Evolutionary conservation across 768 basidiomycete species (phyloP).

Genomic region (Rhizopogon vinicolor): DNA sequence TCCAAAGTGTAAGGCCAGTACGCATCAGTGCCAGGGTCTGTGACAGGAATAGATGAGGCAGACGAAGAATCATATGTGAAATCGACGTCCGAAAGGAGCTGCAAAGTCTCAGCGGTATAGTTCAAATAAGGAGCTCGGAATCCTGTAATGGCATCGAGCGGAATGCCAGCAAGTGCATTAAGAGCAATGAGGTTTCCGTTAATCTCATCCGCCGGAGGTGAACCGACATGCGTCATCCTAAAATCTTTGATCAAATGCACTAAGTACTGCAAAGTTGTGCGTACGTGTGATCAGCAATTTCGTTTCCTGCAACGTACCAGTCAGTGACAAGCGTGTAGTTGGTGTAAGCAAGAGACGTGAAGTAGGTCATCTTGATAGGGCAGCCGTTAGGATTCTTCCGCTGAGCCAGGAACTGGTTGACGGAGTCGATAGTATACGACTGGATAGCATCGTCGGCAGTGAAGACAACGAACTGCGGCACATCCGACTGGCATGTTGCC

Average conservation of each 20-base stretch:
- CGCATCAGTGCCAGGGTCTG: slow-evolving; percentile 62
- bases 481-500: slow-evolving; percentile 39
- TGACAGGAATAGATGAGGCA: slow-evolving; percentile 59
- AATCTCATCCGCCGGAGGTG: slow-evolving; percentile 59
- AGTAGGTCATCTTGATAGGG: slow-evolving; percentile 73
- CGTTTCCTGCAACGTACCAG: slow-evolving; percentile 80
- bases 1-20: slow-evolving; percentile 85
- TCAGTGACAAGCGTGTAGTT: slow-evolving; percentile 76
- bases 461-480: slow-evolving; percentile 67
- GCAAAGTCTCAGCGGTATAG: slow-evolving; percentile 59
- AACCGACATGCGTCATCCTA: slow-evolving; percentile 69
- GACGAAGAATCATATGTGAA: slow-evolving; percentile 74
- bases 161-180: slow-evolving; percentile 76
- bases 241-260: not conserved
- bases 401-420: slow-evolving; percentile 72
- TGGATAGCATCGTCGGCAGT: slow-evolving; percentile 77
- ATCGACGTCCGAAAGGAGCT: slow-evolving; percentile 44
- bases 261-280: slow-evolving; percentile 13
- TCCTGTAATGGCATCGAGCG: slow-evolving; percentile 55
- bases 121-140: slow-evolving; percentile 79
- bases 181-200: slow-evolving; percentile 76
- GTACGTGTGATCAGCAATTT: slow-evolving; percentile 77
- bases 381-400: slow-evolving; percentile 78
- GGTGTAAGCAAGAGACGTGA: slow-evolving; percentile 64
- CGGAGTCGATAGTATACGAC: slow-evolving; percentile 67